Base-by-base conservation (phyloP, 1,139 yeast species). In the Blastobotrys petasosporus region DNA sequence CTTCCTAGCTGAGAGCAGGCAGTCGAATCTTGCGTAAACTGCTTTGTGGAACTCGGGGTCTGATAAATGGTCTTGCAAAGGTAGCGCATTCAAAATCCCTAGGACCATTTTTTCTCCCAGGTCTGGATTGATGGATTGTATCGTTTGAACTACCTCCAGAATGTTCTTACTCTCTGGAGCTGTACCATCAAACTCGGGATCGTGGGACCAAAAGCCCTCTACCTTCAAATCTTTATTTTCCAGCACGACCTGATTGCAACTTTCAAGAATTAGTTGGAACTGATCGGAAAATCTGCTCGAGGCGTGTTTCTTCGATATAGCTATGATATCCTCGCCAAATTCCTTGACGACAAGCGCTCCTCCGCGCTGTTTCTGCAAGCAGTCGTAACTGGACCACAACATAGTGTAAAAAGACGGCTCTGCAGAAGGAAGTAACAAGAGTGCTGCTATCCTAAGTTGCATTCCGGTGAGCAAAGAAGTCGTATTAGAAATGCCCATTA, bases 401-500 rank as follows among this genome's bases (percentile, higher is more conserved):
- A 50, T 43, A 29, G 48, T 47, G 30, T 46, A 47, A 30, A 45
- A 50, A 2, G 36, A 44, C 10, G 37, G 35, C 25, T 52, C 54
- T 4, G 47, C 37, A 9, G 7, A 17, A 1, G 55, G 55, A 1
- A 51, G 25, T 5, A 53, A 20, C 23, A 41, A 33, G 2, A 54
- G 35, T 13, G 54, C 55, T 8, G 46, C 37, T 2, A 52, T 31
- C 6, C 56, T 40, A 37, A 47, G 48, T 28, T 51, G 48, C 39
- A 53, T 52, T 2, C 54, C 47, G 1, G 52, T 46, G 8, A 36
- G 39, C n/a, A 48, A 31, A 2, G 56, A 44, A 2, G 51, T 43
- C 4, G 49, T 42, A 39, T 53, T 51, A 17, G 56, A 53, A 20
- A 54, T 32, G 35, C 55, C 45, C 37, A 53, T 41, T 3, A 51